phyloP scores from a whole-genome alignment of 768 basidiomycete genomes.

The Strobilomyces echinocephalus region DNA sequence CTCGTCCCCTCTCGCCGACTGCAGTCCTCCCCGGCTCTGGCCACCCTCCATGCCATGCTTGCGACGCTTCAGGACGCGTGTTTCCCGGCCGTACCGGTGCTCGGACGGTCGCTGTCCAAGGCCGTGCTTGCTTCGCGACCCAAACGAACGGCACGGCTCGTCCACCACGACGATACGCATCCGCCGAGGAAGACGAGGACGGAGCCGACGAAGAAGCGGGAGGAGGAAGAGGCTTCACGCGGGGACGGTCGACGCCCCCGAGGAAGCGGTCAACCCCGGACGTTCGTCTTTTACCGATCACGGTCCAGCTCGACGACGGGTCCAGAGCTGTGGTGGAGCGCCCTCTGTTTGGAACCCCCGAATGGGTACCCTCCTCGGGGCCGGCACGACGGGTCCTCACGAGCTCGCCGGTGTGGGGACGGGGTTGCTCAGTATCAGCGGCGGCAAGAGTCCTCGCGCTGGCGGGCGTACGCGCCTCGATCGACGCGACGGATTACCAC shows the following conservation, averaged over 20 bases:
- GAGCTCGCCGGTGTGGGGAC: constrained; percentile 90
- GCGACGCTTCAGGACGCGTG: constrained; percentile 48
- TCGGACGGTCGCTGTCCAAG: constrained; percentile 14
- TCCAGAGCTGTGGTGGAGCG: constrained; percentile 85
- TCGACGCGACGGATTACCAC: constrained; percentile 78
- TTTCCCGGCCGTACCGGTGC: constrained; percentile 34
- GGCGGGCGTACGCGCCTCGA: constrained; percentile 15
- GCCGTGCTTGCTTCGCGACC: constrained; percentile 23
- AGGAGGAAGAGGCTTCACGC: constrained; percentile 33
- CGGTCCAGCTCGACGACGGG: constrained; percentile 65
- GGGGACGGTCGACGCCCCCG: constrained; percentile 37
- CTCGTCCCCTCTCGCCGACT: constrained; percentile 36
- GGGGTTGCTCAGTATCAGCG: constrained; percentile 73
- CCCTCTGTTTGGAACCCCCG: constrained; percentile 51
- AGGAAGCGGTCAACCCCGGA: constrained; percentile 44
- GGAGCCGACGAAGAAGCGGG: constrained; percentile 49
- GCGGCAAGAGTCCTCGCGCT: constrained; percentile 44
- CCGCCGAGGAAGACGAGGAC: too few relatives aligned
- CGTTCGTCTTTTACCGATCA: constrained; percentile 47
- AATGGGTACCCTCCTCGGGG: constrained; percentile 35
- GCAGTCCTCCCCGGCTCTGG: constrained; percentile 56
- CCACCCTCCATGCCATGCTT: constrained; percentile 39
- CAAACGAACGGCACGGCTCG: constrained; percentile 17
- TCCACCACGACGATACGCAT: constrained; percentile 51
- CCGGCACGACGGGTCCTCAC: constrained; percentile 53